phyloP scores from a whole-genome alignment of 495 filamentous ascomycete species.

The Trichocladium uniseriatum region DNA sequence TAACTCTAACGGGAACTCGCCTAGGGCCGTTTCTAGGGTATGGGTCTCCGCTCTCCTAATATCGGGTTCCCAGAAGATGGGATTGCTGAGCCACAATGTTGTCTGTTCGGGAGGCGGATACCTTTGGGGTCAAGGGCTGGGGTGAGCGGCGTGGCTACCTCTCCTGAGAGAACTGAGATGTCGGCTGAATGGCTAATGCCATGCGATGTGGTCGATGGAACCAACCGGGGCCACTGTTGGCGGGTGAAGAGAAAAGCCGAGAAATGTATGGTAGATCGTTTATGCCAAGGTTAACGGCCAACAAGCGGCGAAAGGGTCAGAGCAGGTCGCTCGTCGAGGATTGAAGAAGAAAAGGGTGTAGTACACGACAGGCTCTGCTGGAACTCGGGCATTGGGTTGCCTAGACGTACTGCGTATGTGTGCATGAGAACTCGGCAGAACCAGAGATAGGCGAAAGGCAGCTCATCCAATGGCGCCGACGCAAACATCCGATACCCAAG shows the following conservation, averaged over 20 bases:
- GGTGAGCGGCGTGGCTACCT: slow-evolving; percentile 33
- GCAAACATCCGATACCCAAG: slow-evolving; percentile 27
- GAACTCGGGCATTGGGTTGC: slow-evolving; percentile 17
- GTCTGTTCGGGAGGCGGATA: slow-evolving; percentile 5
- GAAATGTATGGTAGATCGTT: slow-evolving; percentile 23
- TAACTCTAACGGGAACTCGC: slow-evolving; percentile 24
- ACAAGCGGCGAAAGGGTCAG: slow-evolving; percentile 2
- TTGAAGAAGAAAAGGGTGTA: slow-evolving; percentile 3
- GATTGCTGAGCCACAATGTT: slow-evolving; percentile 43
- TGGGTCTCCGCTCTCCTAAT: slow-evolving; percentile 32
- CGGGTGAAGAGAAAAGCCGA: slow-evolving; percentile 24
- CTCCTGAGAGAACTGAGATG: slow-evolving; percentile 35
- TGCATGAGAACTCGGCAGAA: slow-evolving; percentile 23
- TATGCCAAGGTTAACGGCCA: slow-evolving; percentile 15
- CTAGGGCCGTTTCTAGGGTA: slow-evolving; percentile 28
- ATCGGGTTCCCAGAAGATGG: slow-evolving; percentile 30
- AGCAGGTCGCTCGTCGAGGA: slow-evolving; percentile 7
- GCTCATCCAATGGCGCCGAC: slow-evolving; percentile 23
- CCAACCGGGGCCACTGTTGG: slow-evolving; percentile 33
- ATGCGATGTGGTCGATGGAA: slow-evolving; percentile 38
- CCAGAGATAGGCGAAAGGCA: slow-evolving; percentile 17
- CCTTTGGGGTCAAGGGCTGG: slow-evolving; percentile 15
- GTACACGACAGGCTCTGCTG: slow-evolving; percentile 16
- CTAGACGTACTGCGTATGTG: slow-evolving; percentile 13
- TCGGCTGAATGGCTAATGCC: slow-evolving; percentile 50